Evolutionary conservation across 768 basidiomycete species (phyloP).

Genomic region (Auricularia sp.): DNA sequence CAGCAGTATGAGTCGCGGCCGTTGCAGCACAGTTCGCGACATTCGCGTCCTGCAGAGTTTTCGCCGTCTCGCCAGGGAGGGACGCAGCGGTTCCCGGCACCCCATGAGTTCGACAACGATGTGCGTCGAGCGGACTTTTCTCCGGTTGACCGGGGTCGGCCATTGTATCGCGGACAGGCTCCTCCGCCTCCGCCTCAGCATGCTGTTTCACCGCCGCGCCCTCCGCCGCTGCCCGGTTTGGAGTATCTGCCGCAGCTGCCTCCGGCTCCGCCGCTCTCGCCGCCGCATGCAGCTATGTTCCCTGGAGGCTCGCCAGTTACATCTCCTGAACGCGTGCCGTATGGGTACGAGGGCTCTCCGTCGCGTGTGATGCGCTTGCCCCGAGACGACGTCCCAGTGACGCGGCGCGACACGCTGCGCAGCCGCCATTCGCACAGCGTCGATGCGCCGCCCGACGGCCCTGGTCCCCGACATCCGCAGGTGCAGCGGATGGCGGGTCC

Average conservation of each 20-base stretch:
- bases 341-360: neutral
- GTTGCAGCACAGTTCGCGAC: too few species aligned
- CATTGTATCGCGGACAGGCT: neutral
- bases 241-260: neutral
- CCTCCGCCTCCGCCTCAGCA: neutral
- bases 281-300: constrained; percentile 1
- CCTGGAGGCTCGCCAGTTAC: neutral
- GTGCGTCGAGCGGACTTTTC: neutral
- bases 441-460: neutral
- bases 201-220: neutral
- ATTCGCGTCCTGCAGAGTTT: too few species aligned
- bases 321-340: neutral
- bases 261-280: neutral
- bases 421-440: neutral
- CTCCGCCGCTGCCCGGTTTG: neutral
- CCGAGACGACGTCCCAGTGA: neutral
- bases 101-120: neutral
- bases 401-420: neutral
- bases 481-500: neutral
- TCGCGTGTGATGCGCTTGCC: neutral
- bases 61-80: too few species aligned
- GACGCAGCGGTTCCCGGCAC: too few species aligned
- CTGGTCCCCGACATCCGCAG: neutral
- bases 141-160: neutral
- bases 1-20: neutral